Percentiles rank a stretch among this genome's conserved stretches.
Conservation (phyloP, 345 rosid genomes). For the Ricinus communis region DNA sequence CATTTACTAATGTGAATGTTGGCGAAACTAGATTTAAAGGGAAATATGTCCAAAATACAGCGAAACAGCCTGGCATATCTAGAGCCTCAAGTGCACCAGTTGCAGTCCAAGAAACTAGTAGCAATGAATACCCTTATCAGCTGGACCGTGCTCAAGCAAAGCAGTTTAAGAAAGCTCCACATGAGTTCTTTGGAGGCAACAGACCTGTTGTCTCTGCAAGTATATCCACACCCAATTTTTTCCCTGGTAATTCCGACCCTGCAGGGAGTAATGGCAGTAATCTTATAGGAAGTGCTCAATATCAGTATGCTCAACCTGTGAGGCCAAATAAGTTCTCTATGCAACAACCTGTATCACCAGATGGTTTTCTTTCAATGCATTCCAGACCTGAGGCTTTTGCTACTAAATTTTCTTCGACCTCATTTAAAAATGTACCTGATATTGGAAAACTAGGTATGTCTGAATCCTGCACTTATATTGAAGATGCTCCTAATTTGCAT, state of each 20-base stretch:
- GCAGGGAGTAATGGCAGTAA: slow-evolving; percentile 38
- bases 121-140: slow-evolving; percentile 31
- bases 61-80: slow-evolving; percentile 40
- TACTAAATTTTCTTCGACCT: slow-evolving; percentile 35
- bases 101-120: slow-evolving; percentile 42
- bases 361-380: slow-evolving; percentile 44
- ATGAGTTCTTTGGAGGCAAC: slow-evolving; percentile 56
- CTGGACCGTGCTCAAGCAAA: slow-evolving; percentile 41
- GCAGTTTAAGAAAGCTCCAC: slow-evolving; percentile 78
- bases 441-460: slow-evolving; percentile 46
- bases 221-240: slow-evolving; percentile 37
- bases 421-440: slow-evolving; percentile 43
- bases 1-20: slow-evolving; percentile 29
- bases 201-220: slow-evolving; percentile 44
- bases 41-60: slow-evolving; percentile 31
- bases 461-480: slow-evolving; percentile 39
- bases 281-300: slow-evolving; percentile 36
- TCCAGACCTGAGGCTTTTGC: slow-evolving; percentile 44
- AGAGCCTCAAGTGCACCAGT: slow-evolving; percentile 43
- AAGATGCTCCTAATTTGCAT: slow-evolving; percentile 37
- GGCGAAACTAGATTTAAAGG: slow-evolving; percentile 42
- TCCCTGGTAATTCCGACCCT: slow-evolving; percentile 38
- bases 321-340: slow-evolving; percentile 40
- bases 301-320: slow-evolving; percentile 33
- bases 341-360: slow-evolving; percentile 37